Percentiles rank a stretch among this genome's conserved stretches.
These are phyloP conservation scores for Seiridium cupressi DNA, from an alignment of 2,329 filamentous ascomycete genomes.

Conservation along the genomic window DNA sequence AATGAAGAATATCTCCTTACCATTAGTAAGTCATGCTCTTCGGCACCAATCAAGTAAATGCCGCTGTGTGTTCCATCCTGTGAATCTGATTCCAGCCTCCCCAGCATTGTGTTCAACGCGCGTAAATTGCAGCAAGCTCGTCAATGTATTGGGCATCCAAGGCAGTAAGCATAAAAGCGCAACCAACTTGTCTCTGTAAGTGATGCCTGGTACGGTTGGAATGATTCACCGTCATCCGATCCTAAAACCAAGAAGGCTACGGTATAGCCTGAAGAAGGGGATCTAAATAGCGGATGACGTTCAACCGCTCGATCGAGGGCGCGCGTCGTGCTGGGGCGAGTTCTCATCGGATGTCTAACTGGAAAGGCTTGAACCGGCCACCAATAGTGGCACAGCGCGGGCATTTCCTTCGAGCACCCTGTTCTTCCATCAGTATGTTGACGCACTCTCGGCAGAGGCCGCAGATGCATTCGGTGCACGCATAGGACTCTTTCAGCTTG, in stretches of 20 bases:
- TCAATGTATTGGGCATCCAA: conserved; percentile 2
- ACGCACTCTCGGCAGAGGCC: conserved; percentile 89
- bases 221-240: conserved; percentile 2
- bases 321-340: conserved; percentile 8
- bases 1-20: background rate
- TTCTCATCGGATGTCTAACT: conserved; percentile 72
- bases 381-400: conserved; percentile 77
- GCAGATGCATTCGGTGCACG: conserved; percentile 95
- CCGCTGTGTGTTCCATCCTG: background rate
- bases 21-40: background rate
- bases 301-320: conserved; percentile 5
- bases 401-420: conserved; percentile 73
- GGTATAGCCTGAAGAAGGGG: conserved; percentile 7
- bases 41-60: background rate
- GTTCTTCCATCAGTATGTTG: conserved; percentile 73
- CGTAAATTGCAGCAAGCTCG: conserved; percentile 2
- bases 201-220: conserved; percentile 3
- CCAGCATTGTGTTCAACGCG: conserved; percentile 5
- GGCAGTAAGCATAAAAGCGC: background rate
- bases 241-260: background rate
- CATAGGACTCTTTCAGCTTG: conserved; percentile 78
- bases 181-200: background rate
- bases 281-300: conserved; percentile 8
- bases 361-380: conserved; percentile 79
- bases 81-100: conserved; percentile 5